phyloP scores from a whole-genome alignment of 352 stramenopile genomes.

The Aphanomyces invadans region DNA sequence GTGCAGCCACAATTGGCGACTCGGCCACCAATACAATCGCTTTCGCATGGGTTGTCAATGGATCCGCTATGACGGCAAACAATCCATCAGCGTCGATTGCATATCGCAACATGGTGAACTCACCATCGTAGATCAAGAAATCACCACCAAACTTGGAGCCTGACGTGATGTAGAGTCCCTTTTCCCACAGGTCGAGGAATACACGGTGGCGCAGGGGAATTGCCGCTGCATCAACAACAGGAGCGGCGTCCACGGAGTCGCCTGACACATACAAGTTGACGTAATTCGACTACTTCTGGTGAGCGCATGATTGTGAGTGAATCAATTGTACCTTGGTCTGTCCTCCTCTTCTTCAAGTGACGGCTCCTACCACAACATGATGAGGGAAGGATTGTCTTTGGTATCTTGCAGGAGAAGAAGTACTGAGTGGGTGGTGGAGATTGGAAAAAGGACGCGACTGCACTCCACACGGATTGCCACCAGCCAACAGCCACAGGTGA shows the following conservation, averaged over 20 bases:
- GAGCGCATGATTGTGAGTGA: not conserved
- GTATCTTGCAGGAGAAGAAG: not conserved
- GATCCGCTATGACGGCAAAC: not conserved
- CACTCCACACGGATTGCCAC: constrained; percentile 1
- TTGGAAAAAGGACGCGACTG: constrained; percentile 1
- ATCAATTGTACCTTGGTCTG: not conserved
- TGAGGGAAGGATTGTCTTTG: too few species aligned
- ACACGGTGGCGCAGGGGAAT: constrained; percentile 34
- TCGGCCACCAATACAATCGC: constrained; percentile 13
- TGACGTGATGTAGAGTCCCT: constrained; percentile 55
- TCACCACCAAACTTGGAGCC: constrained; percentile 80
- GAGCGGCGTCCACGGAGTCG: too few species aligned
- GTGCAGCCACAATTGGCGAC: not conserved
- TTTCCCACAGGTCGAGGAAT: constrained; percentile 59
- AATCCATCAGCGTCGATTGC: too few species aligned
- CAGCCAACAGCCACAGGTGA: not conserved
- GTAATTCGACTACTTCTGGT: not conserved
- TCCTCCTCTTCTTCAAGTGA: not conserved
- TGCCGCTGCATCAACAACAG: not conserved
- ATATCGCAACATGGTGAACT: not conserved
- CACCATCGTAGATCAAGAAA: constrained; percentile 71
- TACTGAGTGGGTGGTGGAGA: not conserved
- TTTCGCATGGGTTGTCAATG: constrained; percentile 12
- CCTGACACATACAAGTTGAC: too few species aligned
- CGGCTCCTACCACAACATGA: not conserved